Evolutionary conservation across 345 rosid genomes (phyloP), one percentile per base, ranked within the genome.

Genomic region (Geranium rotundifolium): DNA sequence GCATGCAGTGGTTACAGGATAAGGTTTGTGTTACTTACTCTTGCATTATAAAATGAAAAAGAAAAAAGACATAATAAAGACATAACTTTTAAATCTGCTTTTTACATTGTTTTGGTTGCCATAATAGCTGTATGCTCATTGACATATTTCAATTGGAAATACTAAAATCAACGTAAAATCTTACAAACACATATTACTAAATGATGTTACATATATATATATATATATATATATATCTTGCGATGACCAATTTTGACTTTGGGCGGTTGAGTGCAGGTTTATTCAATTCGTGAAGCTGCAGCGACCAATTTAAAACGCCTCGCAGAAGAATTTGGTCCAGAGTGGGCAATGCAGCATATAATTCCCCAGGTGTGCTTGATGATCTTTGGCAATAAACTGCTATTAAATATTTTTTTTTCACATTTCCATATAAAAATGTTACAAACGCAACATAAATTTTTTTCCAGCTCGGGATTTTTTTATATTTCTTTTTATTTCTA

Each of bases 1-100:
- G 98, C 81, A 92, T 89, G 98, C 96, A 89, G 58, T 92, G 96
- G 96, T 78, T 89, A 76, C 84, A 92, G 67, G 98, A 92, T 77
- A 91, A 91, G 98, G 98, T 89, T 65, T 56, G 78, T 71, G 20
- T 56, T 56, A 29, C 16, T 37, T 37, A 0, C 12, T 37, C 46
- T 37, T 37, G 15, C 52, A 46, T 10, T 46, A 46, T 46, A 3
- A 46, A 14, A 46, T 46, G 52, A 46, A 14, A 46, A 46, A 46
- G n/a, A n/a, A n/a, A n/a, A n/a, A n/a, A n/a, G n/a, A n/a, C n/a
- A n/a, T n/a, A n/a, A n/a, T n/a, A n/a, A n/a, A n/a, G n/a, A n/a
- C n/a, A n/a, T n/a, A n/a, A 9, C 52, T 46, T 46, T 10, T 46
- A 46, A 5, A 46, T 14, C 12, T 46, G 52, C 15, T 46, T 7